phyloP scores from a whole-genome alignment of 805 yeast species.

The Nakazawaea ishiwadae region DNA sequence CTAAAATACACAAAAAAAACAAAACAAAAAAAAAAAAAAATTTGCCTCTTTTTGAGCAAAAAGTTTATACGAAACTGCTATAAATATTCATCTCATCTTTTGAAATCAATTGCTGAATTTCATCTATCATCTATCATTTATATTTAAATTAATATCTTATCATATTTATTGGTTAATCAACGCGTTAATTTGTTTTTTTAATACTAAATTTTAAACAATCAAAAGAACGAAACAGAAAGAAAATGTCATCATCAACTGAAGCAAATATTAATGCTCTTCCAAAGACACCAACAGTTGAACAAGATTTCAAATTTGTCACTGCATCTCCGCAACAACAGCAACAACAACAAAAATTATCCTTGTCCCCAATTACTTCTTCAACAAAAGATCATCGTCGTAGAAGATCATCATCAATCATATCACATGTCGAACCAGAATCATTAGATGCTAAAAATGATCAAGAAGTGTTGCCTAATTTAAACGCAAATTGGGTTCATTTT shows the following conservation, averaged over 20 bases:
- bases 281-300: conserved; percentile 9
- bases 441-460: conserved; percentile 92
- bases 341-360: conserved; percentile 27
- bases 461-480: conserved; percentile 79
- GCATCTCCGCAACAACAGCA: no score
- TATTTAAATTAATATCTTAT: no score
- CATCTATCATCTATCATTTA: no score
- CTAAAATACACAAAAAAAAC: no score
- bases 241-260: conserved; percentile 2
- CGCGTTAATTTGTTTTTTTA: no score
- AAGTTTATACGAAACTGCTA: no score
- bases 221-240: no score
- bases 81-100: no score
- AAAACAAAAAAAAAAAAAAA: background rate
- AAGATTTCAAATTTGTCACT: conserved; percentile 19
- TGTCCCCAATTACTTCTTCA: conserved; percentile 26
- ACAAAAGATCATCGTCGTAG: conserved; percentile 39
- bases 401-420: conserved; percentile 84
- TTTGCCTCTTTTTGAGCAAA: no score
- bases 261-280: background rate
- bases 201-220: no score
- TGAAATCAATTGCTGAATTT: no score
- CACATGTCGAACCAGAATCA: conserved; percentile 90
- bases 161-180: no score
- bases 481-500: conserved; percentile 94